phyloP scores from a whole-genome alignment of 1,284 basidiomycete genomes.

The Pseudozyma thailandica region DNA sequence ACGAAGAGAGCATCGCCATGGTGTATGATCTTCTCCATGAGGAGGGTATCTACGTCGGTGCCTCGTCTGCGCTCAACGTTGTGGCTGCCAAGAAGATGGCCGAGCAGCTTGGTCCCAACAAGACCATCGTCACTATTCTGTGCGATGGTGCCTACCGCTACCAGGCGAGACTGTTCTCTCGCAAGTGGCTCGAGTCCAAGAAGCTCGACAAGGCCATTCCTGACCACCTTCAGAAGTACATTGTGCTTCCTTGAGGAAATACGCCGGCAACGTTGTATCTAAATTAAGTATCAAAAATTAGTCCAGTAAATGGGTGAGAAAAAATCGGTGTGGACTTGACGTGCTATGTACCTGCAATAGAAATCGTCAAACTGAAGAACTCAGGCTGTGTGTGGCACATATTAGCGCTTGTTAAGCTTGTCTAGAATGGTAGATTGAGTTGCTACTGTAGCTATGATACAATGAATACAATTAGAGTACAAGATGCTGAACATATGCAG shows the following conservation, averaged over 20 bases:
- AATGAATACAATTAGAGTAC: constrained; percentile 1
- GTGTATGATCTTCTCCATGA: constrained; percentile 90
- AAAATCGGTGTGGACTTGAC: neutral
- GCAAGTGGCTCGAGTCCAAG: constrained; percentile 89
- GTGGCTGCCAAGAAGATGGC: constrained; percentile 92
- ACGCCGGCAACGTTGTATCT: neutral
- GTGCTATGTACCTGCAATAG: neutral
- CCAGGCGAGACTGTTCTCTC: constrained; percentile 94
- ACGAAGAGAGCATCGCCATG: constrained; percentile 91
- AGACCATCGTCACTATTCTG: constrained; percentile 85
- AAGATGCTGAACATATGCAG: constrained; percentile 4
- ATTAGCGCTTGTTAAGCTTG: too few species aligned
- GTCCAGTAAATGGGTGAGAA: neutral
- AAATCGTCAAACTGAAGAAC: too few species aligned
- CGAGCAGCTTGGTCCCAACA: constrained; percentile 81
- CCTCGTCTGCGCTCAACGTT: constrained; percentile 93
- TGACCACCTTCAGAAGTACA: constrained; percentile 85
- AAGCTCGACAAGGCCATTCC: constrained; percentile 84
- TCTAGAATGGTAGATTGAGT: too few species aligned
- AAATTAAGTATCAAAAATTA: neutral
- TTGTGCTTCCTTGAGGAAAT: constrained; percentile 73
- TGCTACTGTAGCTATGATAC: constrained; percentile 28
- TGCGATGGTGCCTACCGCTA: constrained; percentile 97
- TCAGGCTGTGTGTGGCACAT: too few species aligned
- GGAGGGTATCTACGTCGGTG: constrained; percentile 96